Conservation (phyloP, 805 yeast species). For the Saccharomycopsis selenospora region DNA sequence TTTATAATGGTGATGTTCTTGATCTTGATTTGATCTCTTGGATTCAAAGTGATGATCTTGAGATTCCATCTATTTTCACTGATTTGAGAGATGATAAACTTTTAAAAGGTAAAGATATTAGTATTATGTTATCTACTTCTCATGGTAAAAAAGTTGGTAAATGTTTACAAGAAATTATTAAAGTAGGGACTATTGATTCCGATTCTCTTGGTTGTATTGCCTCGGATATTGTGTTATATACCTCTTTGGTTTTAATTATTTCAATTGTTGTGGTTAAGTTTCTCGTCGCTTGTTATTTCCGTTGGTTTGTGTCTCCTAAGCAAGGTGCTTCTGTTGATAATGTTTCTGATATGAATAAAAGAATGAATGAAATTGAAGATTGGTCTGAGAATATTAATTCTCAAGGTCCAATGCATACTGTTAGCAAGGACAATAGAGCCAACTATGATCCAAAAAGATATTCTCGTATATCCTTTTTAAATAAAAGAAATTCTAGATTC, state of each 20-base stretch:
- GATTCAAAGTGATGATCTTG: slow-evolving; percentile 61
- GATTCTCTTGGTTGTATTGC: slow-evolving; percentile 93
- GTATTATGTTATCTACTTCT: slow-evolving; percentile 58
- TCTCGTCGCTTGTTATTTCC: slow-evolving; percentile 78
- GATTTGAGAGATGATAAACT: slow-evolving; percentile 45
- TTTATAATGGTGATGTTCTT: slow-evolving; percentile 81
- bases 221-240: slow-evolving; percentile 70
- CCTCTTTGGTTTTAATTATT: slow-evolving; percentile 78
- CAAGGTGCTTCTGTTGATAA: slow-evolving; percentile 74
- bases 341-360: slow-evolving; percentile 51
- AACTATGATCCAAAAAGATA: slow-evolving; percentile 28
- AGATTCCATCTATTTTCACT: slow-evolving; percentile 68
- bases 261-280: slow-evolving; percentile 75
- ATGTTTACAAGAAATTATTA: slow-evolving; percentile 78
- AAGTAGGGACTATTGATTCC: slow-evolving; percentile 84
- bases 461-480: slow-evolving; percentile 29
- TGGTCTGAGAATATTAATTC: slow-evolving; percentile 70
- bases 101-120: slow-evolving; percentile 74
- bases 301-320: slow-evolving; percentile 68
- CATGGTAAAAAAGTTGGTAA: slow-evolving; percentile 65
- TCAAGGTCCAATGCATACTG: slow-evolving; percentile 45
- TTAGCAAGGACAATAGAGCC: slow-evolving; percentile 47
- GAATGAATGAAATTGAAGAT: slow-evolving; percentile 64
- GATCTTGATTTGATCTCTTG: slow-evolving; percentile 74
- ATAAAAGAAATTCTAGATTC: slow-evolving; percentile 29